Base-by-base conservation (phyloP, 2,329 filamentous ascomycete species). In the Diplocarpon mali region DNA sequence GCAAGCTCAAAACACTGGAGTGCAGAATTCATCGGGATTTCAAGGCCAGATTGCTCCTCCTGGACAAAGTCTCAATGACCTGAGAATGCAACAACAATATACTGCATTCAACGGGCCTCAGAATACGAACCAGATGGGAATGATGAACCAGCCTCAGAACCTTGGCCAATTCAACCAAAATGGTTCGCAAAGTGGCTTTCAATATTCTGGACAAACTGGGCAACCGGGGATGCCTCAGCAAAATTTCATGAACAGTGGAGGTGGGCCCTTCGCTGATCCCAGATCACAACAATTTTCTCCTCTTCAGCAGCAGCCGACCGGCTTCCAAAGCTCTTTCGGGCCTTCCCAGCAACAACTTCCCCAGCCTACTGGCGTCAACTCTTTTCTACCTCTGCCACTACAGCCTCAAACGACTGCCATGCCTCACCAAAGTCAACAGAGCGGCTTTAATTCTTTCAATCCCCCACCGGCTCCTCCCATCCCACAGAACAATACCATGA, bases 1-100 rank as follows among this genome's bases (percentile, higher is more conserved):
- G 54, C 82, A 89, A 61, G 80, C 87, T 42, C 90, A 95, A 61
- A 76, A 89, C 64, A 95, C 92, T 5, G 88, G 90, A 8, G 71
- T 75, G 43, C 60, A 55, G 51, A 63, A 62, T 29, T 66, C 64
- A 49, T 65, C 53, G 47, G 55, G 73, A 43, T 72, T 75, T 52
- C 76, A 78, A 58, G 67, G 68, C 10, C 78, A 78, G 51, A 69
- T 85, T 45, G 82, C 84, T 24, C 76, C 82, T 27, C 75, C 77
- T 2, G 85, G 87, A 11, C 85, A 90, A 63, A 90, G 81, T 61
- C 62, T 93, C 54, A 74, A 79, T 56, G 85, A 90, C 37, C 68
- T 92, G 36, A 77, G 68, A 3, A 63, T 78, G 51, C 77, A 76
- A 55, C 67, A 73, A 44, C 83, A 88, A 57, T 72, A 71, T 4